phyloP scores from a whole-genome alignment of 192 early-diverging fungal species.

The Nowakowskiella sp. region DNA sequence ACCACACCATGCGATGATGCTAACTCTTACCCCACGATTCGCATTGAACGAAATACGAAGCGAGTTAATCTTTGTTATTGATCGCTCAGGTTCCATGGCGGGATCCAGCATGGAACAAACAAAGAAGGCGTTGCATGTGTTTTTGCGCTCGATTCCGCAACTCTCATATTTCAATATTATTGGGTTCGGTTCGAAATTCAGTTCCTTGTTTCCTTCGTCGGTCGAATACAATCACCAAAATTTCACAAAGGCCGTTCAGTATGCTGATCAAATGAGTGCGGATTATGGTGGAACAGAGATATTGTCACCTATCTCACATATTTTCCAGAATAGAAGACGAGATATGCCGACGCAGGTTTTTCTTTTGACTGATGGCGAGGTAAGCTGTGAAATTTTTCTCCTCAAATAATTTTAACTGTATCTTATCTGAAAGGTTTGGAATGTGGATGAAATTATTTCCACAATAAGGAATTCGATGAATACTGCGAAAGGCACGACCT shows the following conservation, averaged over 20 bases:
- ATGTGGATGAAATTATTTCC: constrained; percentile 28
- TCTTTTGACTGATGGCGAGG: constrained; percentile 36
- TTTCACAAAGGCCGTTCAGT: constrained; percentile 21
- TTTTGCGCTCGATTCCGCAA: constrained; percentile 40
- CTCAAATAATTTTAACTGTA: too few species aligned
- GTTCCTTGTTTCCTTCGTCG: constrained; percentile 30
- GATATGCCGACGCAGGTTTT: constrained; percentile 35
- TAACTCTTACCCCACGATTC: constrained; percentile 40
- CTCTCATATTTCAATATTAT: constrained; percentile 42
- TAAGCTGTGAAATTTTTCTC: too few species aligned
- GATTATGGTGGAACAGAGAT: constrained; percentile 45
- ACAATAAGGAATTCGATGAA: constrained; percentile 18
- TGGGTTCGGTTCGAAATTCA: constrained; percentile 29
- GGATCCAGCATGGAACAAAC: constrained; percentile 30
- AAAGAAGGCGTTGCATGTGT: constrained; percentile 28
- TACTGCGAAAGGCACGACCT: neutral
- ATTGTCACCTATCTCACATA: constrained; percentile 19
- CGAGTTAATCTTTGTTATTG: constrained; percentile 35
- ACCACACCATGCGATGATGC: constrained; percentile 19
- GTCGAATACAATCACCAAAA: constrained; percentile 23
- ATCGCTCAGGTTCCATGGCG: constrained; percentile 46
- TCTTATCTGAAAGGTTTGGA: too few species aligned
- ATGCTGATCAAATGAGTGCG: constrained; percentile 26
- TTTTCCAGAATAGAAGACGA: constrained; percentile 9
- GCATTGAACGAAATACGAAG: constrained; percentile 5